A percentile compares a stretch with the other conserved stretches of the same genome.
Evolutionary conservation across 805 yeast species (phyloP).

Genomic region (Debaryomyces tyrocola): DNA sequence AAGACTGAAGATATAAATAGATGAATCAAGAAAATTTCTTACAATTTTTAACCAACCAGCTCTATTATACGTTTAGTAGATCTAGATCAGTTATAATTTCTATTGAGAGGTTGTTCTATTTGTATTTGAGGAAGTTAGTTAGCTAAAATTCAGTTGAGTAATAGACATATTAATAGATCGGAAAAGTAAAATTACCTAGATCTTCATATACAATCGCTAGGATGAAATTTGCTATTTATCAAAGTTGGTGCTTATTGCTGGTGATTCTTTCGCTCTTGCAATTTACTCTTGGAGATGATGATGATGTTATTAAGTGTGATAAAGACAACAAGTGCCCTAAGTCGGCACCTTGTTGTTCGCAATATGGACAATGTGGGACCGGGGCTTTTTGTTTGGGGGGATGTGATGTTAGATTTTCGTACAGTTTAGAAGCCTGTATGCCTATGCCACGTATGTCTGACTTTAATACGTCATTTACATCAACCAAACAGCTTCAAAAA

Average conservation of each 20-base stretch:
- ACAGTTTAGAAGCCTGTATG: conserved; percentile 69
- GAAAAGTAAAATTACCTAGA: no score
- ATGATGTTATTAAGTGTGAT: conserved; percentile 43
- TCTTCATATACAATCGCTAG: not conserved
- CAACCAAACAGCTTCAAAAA: conserved; percentile 18
- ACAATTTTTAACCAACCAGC: no score
- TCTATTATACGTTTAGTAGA: no score
- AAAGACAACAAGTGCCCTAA: conserved; percentile 66
- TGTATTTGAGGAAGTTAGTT: no score
- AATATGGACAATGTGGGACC: conserved; percentile 76
- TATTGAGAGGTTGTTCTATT: no score
- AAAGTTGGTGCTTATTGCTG: not conserved
- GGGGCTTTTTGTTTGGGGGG: conserved; percentile 82
- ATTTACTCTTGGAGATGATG: conserved; percentile 5
- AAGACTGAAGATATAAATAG: no score
- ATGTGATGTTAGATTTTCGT: conserved; percentile 77
- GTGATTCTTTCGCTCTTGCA: not conserved
- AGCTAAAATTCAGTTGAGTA: no score
- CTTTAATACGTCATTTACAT: conserved; percentile 41
- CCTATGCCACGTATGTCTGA: conserved; percentile 75
- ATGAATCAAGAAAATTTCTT: no score
- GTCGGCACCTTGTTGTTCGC: conserved; percentile 80
- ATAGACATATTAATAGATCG: no score
- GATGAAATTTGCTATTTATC: not conserved
- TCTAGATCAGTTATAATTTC: no score